Conservation (phyloP, 83 land plant species). For the Isoetes engelmannii region DNA sequence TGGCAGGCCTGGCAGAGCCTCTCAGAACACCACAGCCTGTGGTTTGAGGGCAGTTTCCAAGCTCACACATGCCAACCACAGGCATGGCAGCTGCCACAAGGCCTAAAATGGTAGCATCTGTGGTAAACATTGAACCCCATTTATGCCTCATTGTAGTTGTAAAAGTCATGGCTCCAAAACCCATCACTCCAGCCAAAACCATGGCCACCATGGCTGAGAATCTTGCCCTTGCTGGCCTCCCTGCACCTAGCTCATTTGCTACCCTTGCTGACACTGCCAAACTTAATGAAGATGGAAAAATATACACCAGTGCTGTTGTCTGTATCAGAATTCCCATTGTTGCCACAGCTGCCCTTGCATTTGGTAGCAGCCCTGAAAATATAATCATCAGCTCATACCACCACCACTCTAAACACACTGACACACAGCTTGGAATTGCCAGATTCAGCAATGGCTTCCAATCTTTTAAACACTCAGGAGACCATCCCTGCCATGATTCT, state of each 20-base stretch:
- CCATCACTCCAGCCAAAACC: neutral
- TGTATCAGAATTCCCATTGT: constrained; percentile 9
- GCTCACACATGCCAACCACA: constrained; percentile 2
- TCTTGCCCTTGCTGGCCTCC: neutral
- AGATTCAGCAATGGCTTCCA: constrained; percentile 7
- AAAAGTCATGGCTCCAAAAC: neutral
- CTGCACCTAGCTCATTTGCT: constrained; percentile 3
- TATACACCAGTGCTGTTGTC: constrained; percentile 12
- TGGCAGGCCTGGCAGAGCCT: neutral
- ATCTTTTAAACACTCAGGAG: neutral
- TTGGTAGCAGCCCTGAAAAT: neutral
- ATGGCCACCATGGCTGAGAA: neutral
- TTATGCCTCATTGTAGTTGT: constrained; percentile 1
- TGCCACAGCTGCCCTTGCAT: constrained; percentile 13
- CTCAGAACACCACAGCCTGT: constrained; percentile 3
- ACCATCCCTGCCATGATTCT: neutral
- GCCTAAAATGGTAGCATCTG: neutral
- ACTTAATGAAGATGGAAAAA: constrained; percentile 1
- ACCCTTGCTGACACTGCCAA: constrained; percentile 6
- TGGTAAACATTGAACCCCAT: constrained; percentile 4
- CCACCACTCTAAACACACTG: constrained; percentile 9
- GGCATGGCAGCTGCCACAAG: constrained; percentile 9
- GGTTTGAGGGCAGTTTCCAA: constrained; percentile 10
- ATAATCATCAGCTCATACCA: constrained; percentile 13
- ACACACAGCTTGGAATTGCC: constrained; percentile 6